Conservation (phyloP, 208 protist species). For the Lotmaria passim region DNA sequence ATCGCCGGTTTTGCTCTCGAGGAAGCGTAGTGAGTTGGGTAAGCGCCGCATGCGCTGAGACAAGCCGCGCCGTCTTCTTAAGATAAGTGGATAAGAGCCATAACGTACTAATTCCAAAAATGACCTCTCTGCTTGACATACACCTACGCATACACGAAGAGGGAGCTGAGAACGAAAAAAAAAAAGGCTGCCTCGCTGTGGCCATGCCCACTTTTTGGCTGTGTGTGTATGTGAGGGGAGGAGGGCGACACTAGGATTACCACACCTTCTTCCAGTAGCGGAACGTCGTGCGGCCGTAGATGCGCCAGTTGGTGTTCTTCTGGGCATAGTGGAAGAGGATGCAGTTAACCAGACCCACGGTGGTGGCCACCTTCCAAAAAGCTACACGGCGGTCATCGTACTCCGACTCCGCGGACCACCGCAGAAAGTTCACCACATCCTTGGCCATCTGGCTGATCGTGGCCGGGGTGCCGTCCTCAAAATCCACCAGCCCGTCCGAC, state of each 20-base stretch:
- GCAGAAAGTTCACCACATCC: constrained; percentile 95
- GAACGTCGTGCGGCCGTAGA: constrained; percentile 90
- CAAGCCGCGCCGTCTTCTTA: constrained; percentile 5
- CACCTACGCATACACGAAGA: constrained; percentile 10
- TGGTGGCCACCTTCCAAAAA: constrained; percentile 88
- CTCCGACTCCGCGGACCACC: constrained; percentile 90
- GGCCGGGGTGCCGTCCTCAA: constrained; percentile 97
- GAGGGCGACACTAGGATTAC: constrained; percentile 31
- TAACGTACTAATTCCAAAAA: constrained; percentile 22
- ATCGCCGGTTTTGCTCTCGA: background rate
- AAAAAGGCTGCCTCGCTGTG: background rate
- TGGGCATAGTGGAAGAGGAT: constrained; percentile 86
- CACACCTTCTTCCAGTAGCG: constrained; percentile 91
- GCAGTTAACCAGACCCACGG: constrained; percentile 81
- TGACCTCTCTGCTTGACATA: background rate
- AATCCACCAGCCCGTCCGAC: constrained; percentile 96
- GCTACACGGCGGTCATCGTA: constrained; percentile 88
- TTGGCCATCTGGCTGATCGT: constrained; percentile 98
- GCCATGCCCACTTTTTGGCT: background rate
- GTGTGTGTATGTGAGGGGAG: background rate
- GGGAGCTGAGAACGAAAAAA: constrained; percentile 1
- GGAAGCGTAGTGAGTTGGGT: background rate
- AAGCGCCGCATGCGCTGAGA: background rate
- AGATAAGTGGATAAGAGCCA: constrained; percentile 25
- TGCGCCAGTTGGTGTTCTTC: constrained; percentile 90